Conservation (phyloP, 1,139 yeast species). For the Zhuliangozyma blackwelliae region DNA sequence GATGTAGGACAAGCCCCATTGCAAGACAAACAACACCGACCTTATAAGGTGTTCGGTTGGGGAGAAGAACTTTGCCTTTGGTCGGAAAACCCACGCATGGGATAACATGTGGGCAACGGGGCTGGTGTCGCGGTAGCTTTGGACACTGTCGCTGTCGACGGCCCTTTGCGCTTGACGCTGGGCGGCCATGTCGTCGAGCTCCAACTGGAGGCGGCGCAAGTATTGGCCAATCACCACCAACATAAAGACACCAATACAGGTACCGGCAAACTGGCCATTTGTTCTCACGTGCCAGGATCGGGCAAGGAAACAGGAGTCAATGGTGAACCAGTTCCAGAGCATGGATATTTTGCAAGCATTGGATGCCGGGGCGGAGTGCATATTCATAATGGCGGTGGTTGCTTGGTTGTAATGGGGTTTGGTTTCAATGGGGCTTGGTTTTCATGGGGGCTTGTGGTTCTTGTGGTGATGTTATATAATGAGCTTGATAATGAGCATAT, state of each 20-base stretch:
- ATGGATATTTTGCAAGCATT: slow-evolving; percentile 31
- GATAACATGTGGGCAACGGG: slow-evolving; percentile 31
- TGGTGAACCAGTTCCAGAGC: slow-evolving; percentile 46
- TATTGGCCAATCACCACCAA: slow-evolving; percentile 56
- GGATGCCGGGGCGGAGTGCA: not conserved
- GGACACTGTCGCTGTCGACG: not conserved
- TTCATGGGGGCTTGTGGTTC: too few species aligned
- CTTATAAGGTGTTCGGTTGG: slow-evolving; percentile 48
- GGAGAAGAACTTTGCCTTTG: slow-evolving; percentile 26
- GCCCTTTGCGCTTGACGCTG: slow-evolving; percentile 1
- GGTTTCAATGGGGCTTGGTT: too few species aligned
- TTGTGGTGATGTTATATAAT: too few species aligned
- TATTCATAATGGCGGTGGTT: not conserved
- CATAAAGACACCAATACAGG: slow-evolving; percentile 62
- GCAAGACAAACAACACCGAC: slow-evolving; percentile 46
- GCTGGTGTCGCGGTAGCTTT: slow-evolving; percentile 1
- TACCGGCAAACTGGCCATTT: slow-evolving; percentile 62
- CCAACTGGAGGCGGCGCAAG: slow-evolving; percentile 53
- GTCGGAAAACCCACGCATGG: slow-evolving; percentile 35
- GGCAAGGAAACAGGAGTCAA: slow-evolving; percentile 63
- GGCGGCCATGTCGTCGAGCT: slow-evolving; percentile 35
- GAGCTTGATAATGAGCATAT: too few species aligned
- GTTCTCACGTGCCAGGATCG: slow-evolving; percentile 60
- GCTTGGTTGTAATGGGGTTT: too few species aligned
- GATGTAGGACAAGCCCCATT: slow-evolving; percentile 61